phyloP scores from a whole-genome alignment of 1,139 yeast genomes.

The Pichia sp. region DNA sequence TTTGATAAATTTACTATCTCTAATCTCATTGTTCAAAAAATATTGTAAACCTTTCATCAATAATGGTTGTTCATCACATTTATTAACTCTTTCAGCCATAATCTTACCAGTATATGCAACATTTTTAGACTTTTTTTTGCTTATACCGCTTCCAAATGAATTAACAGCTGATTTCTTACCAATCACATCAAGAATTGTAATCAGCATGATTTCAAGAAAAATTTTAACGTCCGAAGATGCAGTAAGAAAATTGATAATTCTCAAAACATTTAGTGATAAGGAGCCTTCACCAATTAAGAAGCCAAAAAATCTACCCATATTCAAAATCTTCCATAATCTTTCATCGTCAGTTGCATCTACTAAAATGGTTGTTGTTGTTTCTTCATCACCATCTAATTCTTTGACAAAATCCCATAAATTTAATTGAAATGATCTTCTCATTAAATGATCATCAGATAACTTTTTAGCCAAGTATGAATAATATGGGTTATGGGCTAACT shows the following conservation, averaged over 20 bases:
- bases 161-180: conserved; percentile 59
- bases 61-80: conserved; percentile 56
- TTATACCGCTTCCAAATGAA: conserved; percentile 42
- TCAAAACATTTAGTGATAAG: conserved; percentile 63
- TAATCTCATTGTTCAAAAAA: conserved; percentile 52
- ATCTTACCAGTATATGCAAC: conserved; percentile 47
- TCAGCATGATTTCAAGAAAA: conserved; percentile 68
- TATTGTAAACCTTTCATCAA: conserved; percentile 68
- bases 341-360: conserved; percentile 42
- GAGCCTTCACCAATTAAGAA: conserved; percentile 64
- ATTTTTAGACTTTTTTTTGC: conserved; percentile 33
- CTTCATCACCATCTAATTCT: conserved; percentile 55
- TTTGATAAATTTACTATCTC: conserved; percentile 44
- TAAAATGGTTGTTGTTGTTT: conserved; percentile 17
- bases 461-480: conserved; percentile 77
- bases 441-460: conserved; percentile 59
- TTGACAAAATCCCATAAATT: conserved; percentile 83
- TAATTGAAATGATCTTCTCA: conserved; percentile 82
- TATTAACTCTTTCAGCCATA: conserved; percentile 48
- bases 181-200: conserved; percentile 56
- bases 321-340: conserved; percentile 54
- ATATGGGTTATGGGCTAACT: conserved; percentile 82
- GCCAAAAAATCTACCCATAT: conserved; percentile 77
- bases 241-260: conserved; percentile 69
- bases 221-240: conserved; percentile 58